Base-by-base conservation (phyloP, 352 stramenopile species). In the Globisporangium acanthophoron region DNA sequence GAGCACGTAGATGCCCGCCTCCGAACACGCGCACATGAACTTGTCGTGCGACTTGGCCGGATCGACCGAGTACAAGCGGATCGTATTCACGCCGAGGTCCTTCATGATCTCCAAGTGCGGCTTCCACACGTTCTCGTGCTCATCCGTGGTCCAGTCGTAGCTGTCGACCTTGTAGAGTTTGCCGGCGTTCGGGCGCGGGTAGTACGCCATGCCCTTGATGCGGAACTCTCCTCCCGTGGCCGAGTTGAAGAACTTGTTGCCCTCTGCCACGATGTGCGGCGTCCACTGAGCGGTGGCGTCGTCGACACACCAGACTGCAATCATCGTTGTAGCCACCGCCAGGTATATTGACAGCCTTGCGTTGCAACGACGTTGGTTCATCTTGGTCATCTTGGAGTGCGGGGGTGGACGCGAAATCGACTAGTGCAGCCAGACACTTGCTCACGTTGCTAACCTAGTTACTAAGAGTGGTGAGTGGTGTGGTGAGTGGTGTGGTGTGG, bases 181-280 rank as follows among this genome's bases (percentile, higher is more conserved):
- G 15, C 80, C 78, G 15, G 48, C 62, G 66, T 90, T 90, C 18
- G 80, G 78, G 3, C 78, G 75, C 5, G 80, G 80, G 59, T 84
- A 88, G 57, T 90, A 88, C 20, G 73, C 77, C 73, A 90, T 81
- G 11, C 80, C 79, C 39, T 88, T 87, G 43, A 88, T 73, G 27
- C 75, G 69, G 58, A 90, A 87, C 59, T 96, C 80, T 8, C 74
- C 47, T 8, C 76, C 75, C 0, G 78, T 85, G 3, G 73, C 58
- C 15, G 74, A 81, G 66, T 92, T 69, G 66, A 94, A 96, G 61
- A 95, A 81, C 62, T 93, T 94, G 73, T 92, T 92, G 58, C 84
- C 82, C 56, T 83, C 84, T 29, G 61, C 44, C 4, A 85, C 57
- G 61, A 88, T 76, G 2, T 68, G 73, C 12, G 73, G 70, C 74